A percentile compares a stretch with the other conserved stretches of the same genome.
Conservation (phyloP, 495 filamentous ascomycete genomes). For the Hypoxylon lienhwacheense region DNA sequence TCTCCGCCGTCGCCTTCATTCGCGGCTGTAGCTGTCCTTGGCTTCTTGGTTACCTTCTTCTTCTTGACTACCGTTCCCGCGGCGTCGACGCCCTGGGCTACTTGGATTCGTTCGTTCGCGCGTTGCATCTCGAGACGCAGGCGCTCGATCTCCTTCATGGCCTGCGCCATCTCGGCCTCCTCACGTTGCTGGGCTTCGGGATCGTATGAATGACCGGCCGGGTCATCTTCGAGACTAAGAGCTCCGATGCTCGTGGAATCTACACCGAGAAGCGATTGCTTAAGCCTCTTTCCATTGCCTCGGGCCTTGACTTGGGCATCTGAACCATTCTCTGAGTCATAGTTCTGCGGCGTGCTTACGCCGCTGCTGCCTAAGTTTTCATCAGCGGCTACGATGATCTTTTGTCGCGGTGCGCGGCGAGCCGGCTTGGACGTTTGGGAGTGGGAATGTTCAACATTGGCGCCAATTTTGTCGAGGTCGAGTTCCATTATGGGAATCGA, state of each 20-base stretch:
- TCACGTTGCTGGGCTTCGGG: constrained; percentile 61
- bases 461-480: constrained; percentile 60
- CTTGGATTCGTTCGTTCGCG: constrained; percentile 77
- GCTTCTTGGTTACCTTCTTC: constrained; percentile 54
- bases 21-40: constrained; percentile 50
- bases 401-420: constrained; percentile 45
- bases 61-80: constrained; percentile 78
- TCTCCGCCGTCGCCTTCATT: constrained; percentile 19
- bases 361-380: constrained; percentile 55
- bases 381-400: constrained; percentile 63
- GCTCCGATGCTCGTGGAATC: constrained; percentile 77
- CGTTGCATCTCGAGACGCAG: constrained; percentile 88
- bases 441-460: constrained; percentile 30
- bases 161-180: constrained; percentile 80
- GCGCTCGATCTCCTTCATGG: constrained; percentile 82
- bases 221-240: constrained; percentile 60
- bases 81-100: constrained; percentile 65
- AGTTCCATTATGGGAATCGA: constrained; percentile 94
- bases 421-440: constrained; percentile 19
- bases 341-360: constrained; percentile 46
- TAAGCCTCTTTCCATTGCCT: constrained; percentile 43
- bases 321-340: constrained; percentile 51
- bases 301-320: constrained; percentile 41
- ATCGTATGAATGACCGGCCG: constrained; percentile 44
- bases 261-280: constrained; percentile 68